A percentile compares a stretch with the other conserved stretches of the same genome.
Conservation (phyloP, 352 stramenopile species). For the Pythium phragmiticola region DNA sequence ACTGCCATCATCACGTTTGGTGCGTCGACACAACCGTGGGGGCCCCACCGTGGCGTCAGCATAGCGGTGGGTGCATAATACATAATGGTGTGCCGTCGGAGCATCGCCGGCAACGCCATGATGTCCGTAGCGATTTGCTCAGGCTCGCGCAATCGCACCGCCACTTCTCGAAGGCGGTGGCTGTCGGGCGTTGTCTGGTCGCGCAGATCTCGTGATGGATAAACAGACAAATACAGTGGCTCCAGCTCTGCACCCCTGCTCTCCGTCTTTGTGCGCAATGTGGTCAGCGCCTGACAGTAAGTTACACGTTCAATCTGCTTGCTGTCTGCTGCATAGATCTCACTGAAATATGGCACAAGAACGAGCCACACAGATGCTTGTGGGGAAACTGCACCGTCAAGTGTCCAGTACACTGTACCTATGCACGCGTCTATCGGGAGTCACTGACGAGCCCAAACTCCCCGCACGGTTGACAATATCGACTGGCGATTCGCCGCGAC, state of each 20-base stretch:
- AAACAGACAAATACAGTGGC: not conserved
- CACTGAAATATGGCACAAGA: constrained; percentile 17
- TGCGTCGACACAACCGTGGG: too few species aligned
- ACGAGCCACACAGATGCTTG: constrained; percentile 20
- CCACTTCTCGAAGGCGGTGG: not conserved
- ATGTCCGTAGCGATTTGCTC: too few species aligned
- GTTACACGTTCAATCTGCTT: not conserved
- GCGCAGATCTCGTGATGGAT: constrained; percentile 9
- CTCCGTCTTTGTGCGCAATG: constrained; percentile 9
- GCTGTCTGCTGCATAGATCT: too few species aligned
- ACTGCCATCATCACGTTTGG: too few species aligned
- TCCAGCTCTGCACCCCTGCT: not conserved
- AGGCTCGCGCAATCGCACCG: not conserved
- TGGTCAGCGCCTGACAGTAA: constrained; percentile 12
- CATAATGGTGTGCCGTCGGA: too few species aligned
- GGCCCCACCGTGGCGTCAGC: too few species aligned
- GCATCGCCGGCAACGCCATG: too few species aligned
- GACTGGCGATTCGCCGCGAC: too few species aligned
- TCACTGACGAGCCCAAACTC: too few species aligned
- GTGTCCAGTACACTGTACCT: constrained; percentile 2
- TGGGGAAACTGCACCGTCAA: constrained; percentile 2
- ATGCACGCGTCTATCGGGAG: not conserved
- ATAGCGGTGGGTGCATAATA: too few species aligned
- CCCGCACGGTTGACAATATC: too few species aligned
- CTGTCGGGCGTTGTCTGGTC: constrained; percentile 5